phyloP scores from a whole-genome alignment of 441 rosid genomes.

The Cnidoscolus chayamansa region DNA sequence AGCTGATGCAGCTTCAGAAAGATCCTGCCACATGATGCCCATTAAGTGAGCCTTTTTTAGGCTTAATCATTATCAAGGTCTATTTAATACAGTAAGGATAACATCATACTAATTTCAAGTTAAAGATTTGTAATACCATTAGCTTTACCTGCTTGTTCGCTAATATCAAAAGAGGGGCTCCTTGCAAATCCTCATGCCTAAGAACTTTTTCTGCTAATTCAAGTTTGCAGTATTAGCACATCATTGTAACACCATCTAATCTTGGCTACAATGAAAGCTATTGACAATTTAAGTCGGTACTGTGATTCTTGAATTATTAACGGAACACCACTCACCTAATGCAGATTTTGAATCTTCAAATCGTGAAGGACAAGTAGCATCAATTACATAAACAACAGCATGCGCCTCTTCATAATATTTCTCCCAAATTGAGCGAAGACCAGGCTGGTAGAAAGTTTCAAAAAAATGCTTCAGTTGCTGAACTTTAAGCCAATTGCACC shows the following conservation, averaged over 20 bases:
- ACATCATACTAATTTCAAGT: background rate
- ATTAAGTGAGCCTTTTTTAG: background rate
- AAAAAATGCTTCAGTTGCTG: conserved; percentile 7
- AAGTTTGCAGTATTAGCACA: conserved; percentile 19
- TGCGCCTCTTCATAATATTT: conserved; percentile 98
- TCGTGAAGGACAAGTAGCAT: conserved; percentile 83
- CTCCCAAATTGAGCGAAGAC: conserved; percentile 97
- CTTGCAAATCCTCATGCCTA: conserved; percentile 91
- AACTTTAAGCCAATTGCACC: conserved; percentile 1
- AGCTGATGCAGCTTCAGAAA: conserved; percentile 72
- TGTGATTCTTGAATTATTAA: background rate
- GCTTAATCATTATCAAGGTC: background rate
- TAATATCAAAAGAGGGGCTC: conserved; percentile 85
- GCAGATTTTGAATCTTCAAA: conserved; percentile 96
- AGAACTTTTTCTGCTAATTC: conserved; percentile 73
- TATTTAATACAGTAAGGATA: background rate
- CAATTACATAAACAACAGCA: conserved; percentile 80
- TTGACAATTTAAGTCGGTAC: conserved; percentile 3
- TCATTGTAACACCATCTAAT: conserved; percentile 5
- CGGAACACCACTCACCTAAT: conserved; percentile 48
- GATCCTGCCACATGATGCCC: conserved; percentile 54
- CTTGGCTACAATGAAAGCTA: background rate
- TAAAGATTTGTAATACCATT: background rate
- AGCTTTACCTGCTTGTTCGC: conserved; percentile 87
- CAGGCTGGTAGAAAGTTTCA: conserved; percentile 48